Conservation (phyloP, 331 rosid genomes). For the Quercus phellos region DNA sequence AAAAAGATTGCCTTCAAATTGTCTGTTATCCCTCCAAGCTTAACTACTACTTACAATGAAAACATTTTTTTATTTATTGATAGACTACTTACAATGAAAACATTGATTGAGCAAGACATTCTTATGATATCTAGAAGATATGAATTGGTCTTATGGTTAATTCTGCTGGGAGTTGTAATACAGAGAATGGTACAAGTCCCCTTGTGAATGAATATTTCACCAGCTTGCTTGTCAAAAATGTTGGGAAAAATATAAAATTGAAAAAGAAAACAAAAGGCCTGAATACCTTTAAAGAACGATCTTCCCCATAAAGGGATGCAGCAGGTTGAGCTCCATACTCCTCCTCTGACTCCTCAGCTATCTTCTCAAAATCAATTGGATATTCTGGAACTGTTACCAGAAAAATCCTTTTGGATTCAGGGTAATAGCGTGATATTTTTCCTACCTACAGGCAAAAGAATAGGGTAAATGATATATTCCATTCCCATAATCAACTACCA, state of each 20-base stretch:
- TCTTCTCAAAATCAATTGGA: constrained; percentile 59
- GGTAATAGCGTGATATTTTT: constrained; percentile 46
- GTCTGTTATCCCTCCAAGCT: neutral
- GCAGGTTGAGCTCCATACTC: constrained; percentile 36
- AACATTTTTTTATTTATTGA: neutral
- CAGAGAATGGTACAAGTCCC: neutral
- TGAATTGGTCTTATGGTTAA: neutral
- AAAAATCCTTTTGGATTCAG: constrained; percentile 46
- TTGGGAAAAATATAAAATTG: neutral
- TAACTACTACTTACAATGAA: neutral
- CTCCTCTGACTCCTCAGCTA: constrained; percentile 29
- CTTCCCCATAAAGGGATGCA: constrained; percentile 59
- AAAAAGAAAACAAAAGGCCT: constrained; percentile 3
- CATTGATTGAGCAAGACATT: neutral
- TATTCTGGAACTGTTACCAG: constrained; percentile 61
- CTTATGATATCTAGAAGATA: neutral
- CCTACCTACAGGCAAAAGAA: constrained; percentile 61
- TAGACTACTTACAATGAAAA: too few species aligned
- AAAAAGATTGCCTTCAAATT: neutral
- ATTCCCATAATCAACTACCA: constrained; percentile 1
- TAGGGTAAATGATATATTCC: neutral
- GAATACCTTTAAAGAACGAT: constrained; percentile 84
- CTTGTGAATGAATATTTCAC: neutral
- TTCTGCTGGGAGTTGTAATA: neutral
- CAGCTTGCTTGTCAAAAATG: neutral